Evolutionary conservation across 495 filamentous ascomycete species (phyloP), one percentile per base, ranked within the genome.

Genomic region (Margaritispora aquatica): DNA sequence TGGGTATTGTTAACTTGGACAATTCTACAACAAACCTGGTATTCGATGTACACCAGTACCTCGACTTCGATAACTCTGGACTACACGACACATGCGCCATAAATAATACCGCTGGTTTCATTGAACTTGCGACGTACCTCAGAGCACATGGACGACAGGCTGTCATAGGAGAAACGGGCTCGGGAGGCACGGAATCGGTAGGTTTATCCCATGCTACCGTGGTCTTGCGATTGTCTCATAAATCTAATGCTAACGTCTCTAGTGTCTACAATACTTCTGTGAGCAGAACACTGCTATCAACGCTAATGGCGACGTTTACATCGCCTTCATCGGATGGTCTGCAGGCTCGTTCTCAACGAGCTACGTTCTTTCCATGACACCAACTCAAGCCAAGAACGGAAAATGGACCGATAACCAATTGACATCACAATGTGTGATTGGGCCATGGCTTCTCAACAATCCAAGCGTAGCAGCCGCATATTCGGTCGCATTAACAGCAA

Each of bases 1-100:
- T 66, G n/a, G 71, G 49, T 7, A 73, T 87, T 46, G 80, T 67
- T 27, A 84, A 87, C 64, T 77, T 74, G 3, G 80, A 83, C 63
- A 79, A 77, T 20, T 69, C 62, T 48, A 80, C 73, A 7, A 72
- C 72, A 46, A 78, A 80, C 62, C 71, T 86, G 20, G 69, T 84
- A 57, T 77, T 85, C 49, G 83, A 85, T 59, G 71, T 81, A 1
- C 77, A 80, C 64, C 69, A 78, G 55, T 86, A 84, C 65, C 74
- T 85, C 31, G 83, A 85, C 62, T 69, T 64, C 29, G 84, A 84
- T 64, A 75, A 77, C 64, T 77, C 73, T 21, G 83, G 81, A 22
- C 82, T 78, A 3, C 71, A 80, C 68, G 53, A 71, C 22, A 61
- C 73, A 21, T 85, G 83, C 69, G 79, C 80, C 57, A 70, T 78